Conservation (phyloP, 2,329 filamentous ascomycete species). For the Claviceps purpurea region DNA sequence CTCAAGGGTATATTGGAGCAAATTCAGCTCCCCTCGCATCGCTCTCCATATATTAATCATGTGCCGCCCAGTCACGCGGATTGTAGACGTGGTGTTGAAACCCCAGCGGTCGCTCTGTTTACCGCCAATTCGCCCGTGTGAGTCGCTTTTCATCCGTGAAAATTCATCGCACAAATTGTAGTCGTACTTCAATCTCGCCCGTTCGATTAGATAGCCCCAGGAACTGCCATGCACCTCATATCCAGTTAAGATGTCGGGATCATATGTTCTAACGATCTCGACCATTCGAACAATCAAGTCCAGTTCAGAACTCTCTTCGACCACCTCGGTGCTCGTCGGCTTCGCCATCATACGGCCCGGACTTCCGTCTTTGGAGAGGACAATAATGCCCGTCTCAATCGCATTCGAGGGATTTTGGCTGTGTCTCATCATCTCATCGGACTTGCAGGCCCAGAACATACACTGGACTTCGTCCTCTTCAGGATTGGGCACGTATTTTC, state of each 20-base stretch:
- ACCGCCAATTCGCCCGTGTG: conserved; percentile 70
- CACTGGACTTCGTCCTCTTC: conserved; percentile 79
- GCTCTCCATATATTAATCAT: conserved; percentile 97
- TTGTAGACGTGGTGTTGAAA: conserved; percentile 84
- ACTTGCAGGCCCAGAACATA: conserved; percentile 82
- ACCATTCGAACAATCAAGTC: conserved; percentile 78
- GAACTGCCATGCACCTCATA: conserved; percentile 90
- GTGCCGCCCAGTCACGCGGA: conserved; percentile 84
- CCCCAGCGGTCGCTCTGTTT: conserved; percentile 86
- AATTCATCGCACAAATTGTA: conserved; percentile 86
- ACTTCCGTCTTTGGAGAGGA: conserved; percentile 49
- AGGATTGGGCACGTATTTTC: conserved; percentile 70
- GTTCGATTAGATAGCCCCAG: conserved; percentile 92
- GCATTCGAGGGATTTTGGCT: conserved; percentile 31
- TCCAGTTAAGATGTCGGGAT: conserved; percentile 87
- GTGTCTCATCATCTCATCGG: conserved; percentile 39
- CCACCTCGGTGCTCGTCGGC: conserved; percentile 49
- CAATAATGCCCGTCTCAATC: conserved; percentile 56
- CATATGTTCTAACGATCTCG: conserved; percentile 67
- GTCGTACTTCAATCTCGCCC: conserved; percentile 74
- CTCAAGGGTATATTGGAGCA: conserved; percentile 92
- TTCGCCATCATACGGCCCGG: conserved; percentile 49
- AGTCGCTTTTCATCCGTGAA: conserved; percentile 73
- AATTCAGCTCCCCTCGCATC: conserved; percentile 82
- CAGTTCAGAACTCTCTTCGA: conserved; percentile 66